phyloP scores from a whole-genome alignment of 306 rosid species.

The Gleditsia sinensis region DNA sequence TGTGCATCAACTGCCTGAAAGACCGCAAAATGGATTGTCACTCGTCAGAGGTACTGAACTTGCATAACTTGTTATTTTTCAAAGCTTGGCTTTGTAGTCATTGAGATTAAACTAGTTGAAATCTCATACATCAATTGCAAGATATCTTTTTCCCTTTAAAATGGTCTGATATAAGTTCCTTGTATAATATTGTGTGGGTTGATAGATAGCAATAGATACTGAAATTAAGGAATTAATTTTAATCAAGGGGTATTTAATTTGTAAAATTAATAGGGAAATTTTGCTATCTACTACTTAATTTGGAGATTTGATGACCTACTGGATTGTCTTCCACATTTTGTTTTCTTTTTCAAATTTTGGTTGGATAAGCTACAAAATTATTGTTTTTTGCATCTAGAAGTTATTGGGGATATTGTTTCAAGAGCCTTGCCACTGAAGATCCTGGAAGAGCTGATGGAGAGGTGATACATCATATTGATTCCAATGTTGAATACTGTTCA shows the following conservation, averaged over 20 bases:
- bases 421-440: conserved; percentile 97
- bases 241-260: too few species aligned
- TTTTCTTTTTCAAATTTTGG: conserved; percentile 7
- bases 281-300: conserved; percentile 8
- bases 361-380: conserved; percentile 16
- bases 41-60: conserved; percentile 72
- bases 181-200: too few species aligned
- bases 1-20: conserved; percentile 91
- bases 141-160: too few species aligned
- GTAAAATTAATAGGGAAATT: too few species aligned
- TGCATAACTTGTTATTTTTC: conserved; percentile 9
- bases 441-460: conserved; percentile 83
- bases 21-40: conserved; percentile 82
- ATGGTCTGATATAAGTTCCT: too few species aligned
- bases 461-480: conserved; percentile 82
- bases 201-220: too few species aligned
- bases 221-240: too few species aligned
- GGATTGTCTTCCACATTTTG: background rate
- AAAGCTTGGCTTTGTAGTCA: too few species aligned
- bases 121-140: too few species aligned
- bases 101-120: too few species aligned
- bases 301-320: background rate
- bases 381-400: conserved; percentile 57
- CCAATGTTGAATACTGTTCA: conserved; percentile 91
- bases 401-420: conserved; percentile 93